Base-by-base conservation (phyloP, 2,329 filamentous ascomycete species). In the Alternaria infectoria region DNA sequence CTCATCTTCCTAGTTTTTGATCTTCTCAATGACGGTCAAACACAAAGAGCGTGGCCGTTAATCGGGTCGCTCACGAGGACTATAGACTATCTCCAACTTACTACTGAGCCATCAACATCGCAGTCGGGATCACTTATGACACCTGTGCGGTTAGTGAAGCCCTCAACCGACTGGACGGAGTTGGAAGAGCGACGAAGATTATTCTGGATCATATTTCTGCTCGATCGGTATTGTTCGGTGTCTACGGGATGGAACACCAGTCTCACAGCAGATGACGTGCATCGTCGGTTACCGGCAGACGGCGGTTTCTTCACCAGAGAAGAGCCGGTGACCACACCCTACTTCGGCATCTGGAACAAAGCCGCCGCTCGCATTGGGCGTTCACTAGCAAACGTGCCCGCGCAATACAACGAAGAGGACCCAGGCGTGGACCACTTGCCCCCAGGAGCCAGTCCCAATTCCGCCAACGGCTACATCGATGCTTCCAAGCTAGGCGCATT, bases 311-410 rank as follows among this genome's bases (percentile, higher is more conserved):
- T 78, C 46, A 78, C 76, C 3, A 70, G 75, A 9, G 73, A 77
- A 32, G 76, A 78, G 44, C 69, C 73, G 15, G 76, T 78, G 0
- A 74, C 70, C 1, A 78, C 76, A 5, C 76, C 76, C 1, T 78
- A 73, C 55, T 77, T 78, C 57, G 76, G 61, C 2, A 76, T 77
- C n/a, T 78, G 76, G 75, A 77, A 76, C 46, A 78, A 78, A 60
- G 67, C 75, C 21, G 71, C 74, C 5, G 75, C 75, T n/a, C 64
- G 74, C 15, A 76, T 78, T 19, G 75, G 75, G 3, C 70, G 69
- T 15, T 78, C 76, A 10, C 54, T 78, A 3, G 75, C 75, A 5
- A 68, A 77, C 13, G 72, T 78, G 1, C 76, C 76, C 26, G 74
- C 74, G 5, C 76, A 76, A 25, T 78, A 78, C 54, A 78, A 77